These are phyloP conservation scores for Metschnikowia similis DNA, from an alignment of 805 yeast species.

Conservation along the genomic window DNA sequence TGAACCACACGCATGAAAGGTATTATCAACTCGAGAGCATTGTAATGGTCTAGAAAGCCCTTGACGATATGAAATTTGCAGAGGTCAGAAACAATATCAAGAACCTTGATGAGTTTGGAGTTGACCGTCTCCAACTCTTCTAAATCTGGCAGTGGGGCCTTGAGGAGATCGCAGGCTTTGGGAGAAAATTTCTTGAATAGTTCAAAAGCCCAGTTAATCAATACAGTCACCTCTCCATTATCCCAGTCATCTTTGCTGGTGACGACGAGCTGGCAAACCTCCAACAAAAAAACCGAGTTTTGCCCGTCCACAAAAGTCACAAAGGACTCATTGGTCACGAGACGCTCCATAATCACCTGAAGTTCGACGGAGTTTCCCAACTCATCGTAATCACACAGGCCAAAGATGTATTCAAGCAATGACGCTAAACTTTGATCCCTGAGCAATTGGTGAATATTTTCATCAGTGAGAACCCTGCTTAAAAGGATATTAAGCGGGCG, in stretches of 20 bases:
- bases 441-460: not conserved
- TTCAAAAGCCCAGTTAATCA: slow-evolving; percentile 41
- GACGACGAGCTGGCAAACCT: slow-evolving; percentile 21
- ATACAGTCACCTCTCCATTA: slow-evolving; percentile 30
- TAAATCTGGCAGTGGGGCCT: not conserved
- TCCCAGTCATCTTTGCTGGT: slow-evolving; percentile 41
- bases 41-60: slow-evolving; percentile 38
- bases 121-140: slow-evolving; percentile 12
- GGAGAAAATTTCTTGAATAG: slow-evolving; percentile 20
- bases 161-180: slow-evolving; percentile 14
- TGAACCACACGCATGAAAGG: slow-evolving; percentile 39
- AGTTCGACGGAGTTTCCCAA: slow-evolving; percentile 1
- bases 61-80: slow-evolving; percentile 38
- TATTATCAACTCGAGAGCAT: slow-evolving; percentile 32
- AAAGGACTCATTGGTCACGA: slow-evolving; percentile 8
- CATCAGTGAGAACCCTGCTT: not conserved
- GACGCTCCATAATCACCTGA: slow-evolving; percentile 2
- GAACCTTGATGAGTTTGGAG: slow-evolving; percentile 18
- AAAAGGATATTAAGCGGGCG: slow-evolving; percentile 9
- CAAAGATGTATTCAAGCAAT: slow-evolving; percentile 5
- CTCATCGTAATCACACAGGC: slow-evolving; percentile 1
- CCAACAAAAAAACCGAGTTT: not conserved
- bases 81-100: slow-evolving; percentile 43
- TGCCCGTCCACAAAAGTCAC: not conserved
- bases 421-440: not conserved